Conservation (phyloP, 768 basidiomycete species). For the Lactarius psammicola region DNA sequence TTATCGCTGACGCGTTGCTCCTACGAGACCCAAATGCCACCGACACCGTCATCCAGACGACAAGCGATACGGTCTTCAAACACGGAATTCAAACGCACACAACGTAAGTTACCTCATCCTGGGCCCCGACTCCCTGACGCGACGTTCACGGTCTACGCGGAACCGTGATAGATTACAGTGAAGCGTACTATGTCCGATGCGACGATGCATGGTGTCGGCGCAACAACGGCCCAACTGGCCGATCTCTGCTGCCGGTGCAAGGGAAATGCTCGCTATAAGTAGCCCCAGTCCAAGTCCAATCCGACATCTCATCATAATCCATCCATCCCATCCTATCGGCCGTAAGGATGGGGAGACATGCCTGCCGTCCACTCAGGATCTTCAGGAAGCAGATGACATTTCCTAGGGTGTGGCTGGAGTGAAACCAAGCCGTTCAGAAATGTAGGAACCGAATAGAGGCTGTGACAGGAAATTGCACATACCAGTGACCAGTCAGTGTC, state of each 20-base stretch:
- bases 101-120: neutral
- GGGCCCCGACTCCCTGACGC: no score
- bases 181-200: no score
- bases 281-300: neutral
- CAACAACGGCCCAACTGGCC: no score
- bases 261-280: no score
- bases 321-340: neutral
- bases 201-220: no score
- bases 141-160: no score
- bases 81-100: constrained; percentile 75
- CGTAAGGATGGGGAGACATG: neutral
- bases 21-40: constrained; percentile 52
- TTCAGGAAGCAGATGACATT: neutral
- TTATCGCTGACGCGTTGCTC: constrained; percentile 29
- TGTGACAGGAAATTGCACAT: neutral
- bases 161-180: no score
- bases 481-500: neutral
- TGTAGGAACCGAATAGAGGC: neutral
- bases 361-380: neutral
- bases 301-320: neutral
- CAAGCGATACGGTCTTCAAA: constrained; percentile 71
- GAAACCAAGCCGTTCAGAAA: neutral
- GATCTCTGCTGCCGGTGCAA: no score
- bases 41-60: constrained; percentile 64
- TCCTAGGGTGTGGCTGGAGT: neutral